phyloP scores from a whole-genome alignment of 331 rosid genomes.

The Acacia concinna region DNA sequence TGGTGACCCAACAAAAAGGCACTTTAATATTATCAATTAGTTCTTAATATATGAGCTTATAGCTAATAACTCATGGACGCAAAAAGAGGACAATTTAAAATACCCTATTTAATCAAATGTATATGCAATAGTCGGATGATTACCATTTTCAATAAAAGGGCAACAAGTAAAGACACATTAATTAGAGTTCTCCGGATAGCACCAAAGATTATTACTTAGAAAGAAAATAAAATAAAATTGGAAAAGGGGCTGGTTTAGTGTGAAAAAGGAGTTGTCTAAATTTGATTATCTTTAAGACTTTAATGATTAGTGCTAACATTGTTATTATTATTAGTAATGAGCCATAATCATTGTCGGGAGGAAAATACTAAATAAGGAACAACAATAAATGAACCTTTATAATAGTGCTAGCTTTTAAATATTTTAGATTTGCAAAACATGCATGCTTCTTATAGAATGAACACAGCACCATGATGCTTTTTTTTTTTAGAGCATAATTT shows the following conservation, averaged over 20 bases:
- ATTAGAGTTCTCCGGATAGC: not conserved
- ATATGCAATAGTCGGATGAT: too few relatives aligned
- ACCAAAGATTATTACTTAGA: not conserved
- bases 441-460: constrained; percentile 1
- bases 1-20: not conserved
- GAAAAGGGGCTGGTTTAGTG: not conserved
- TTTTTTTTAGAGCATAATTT: not conserved
- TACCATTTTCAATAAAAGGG: not conserved
- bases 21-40: too few relatives aligned
- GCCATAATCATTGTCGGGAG: constrained; percentile 22
- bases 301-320: not conserved
- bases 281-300: not conserved
- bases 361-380: not conserved
- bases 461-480: not conserved
- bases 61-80: too few relatives aligned
- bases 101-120: too few relatives aligned
- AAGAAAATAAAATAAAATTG: too few relatives aligned
- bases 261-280: not conserved
- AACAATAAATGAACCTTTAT: not conserved
- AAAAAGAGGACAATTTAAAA: too few relatives aligned
- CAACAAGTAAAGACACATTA: not conserved
- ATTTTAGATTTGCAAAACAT: constrained; percentile 30
- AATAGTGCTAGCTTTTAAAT: not conserved
- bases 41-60: not conserved
- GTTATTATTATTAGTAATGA: not conserved